A percentile compares a stretch with the other conserved stretches of the same genome.
Evolutionary conservation across 164 flowering plant species (phyloP).

Genomic region (Cinnamomum chago): DNA sequence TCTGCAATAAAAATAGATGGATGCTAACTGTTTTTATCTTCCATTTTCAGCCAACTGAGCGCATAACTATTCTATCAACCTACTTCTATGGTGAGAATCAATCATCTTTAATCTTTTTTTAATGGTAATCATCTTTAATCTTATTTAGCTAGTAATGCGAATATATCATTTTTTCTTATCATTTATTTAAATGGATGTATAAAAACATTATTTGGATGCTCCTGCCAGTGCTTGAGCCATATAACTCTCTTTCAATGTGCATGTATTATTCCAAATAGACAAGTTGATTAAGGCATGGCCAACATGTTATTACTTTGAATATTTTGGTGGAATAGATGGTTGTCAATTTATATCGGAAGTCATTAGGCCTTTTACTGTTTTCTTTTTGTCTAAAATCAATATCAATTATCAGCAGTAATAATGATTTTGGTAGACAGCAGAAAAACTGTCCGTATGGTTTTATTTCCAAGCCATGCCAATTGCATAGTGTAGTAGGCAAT

Average conservation of each 20-base stretch:
- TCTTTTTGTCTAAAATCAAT: background rate
- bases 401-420: background rate
- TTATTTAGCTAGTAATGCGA: background rate
- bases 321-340: background rate
- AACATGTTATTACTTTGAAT: background rate
- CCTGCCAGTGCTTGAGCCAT: background rate
- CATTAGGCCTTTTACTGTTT: too few species aligned
- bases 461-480: background rate
- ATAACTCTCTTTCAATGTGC: background rate
- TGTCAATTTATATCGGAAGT: background rate
- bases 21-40: constrained; percentile 6
- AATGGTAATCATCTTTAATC: background rate
- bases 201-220: background rate
- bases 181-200: background rate
- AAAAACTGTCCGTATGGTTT: background rate
- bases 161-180: background rate
- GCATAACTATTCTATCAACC: constrained; percentile 81
- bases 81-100: constrained; percentile 76
- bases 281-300: background rate
- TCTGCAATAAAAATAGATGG: background rate
- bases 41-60: constrained; percentile 66
- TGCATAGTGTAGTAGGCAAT: background rate
- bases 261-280: background rate
- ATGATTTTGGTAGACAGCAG: background rate
- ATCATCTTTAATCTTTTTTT: background rate